These are phyloP conservation scores for Apocynum venetum DNA, from an alignment of 257 asterid genomes.

Conservation along the genomic window DNA sequence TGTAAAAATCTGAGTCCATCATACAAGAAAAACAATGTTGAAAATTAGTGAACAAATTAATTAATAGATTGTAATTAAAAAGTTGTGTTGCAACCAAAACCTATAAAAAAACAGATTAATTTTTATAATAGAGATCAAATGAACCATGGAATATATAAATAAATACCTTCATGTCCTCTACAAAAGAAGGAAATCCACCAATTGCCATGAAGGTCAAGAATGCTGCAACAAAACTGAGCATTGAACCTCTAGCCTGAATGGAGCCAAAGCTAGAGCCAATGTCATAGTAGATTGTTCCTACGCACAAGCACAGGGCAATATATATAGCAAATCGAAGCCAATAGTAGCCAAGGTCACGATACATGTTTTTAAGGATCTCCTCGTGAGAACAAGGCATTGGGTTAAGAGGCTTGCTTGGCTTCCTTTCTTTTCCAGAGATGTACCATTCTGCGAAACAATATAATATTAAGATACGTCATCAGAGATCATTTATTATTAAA, in stretches of 20 bases:
- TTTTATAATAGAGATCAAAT: conserved; percentile 7
- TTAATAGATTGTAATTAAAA: no score
- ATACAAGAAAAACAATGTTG: no score
- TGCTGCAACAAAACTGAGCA: conserved; percentile 19
- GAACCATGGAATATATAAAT: conserved; percentile 13
- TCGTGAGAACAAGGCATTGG: conserved; percentile 46
- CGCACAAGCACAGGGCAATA: conserved; percentile 40
- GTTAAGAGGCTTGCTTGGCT: conserved; percentile 49
- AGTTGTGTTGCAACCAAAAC: no score
- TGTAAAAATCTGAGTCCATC: conserved; percentile 20
- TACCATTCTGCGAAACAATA: conserved; percentile 5
- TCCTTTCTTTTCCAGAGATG: conserved; percentile 25
- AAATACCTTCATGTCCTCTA: background rate
- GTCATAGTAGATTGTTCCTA: conserved; percentile 46
- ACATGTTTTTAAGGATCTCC: conserved; percentile 56
- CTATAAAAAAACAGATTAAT: no score
- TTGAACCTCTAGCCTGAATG: conserved; percentile 57
- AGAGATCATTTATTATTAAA: no score
- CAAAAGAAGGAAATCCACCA: no score
- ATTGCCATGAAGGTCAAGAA: no score
- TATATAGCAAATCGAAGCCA: conserved; percentile 62
- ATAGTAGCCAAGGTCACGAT: conserved; percentile 11
- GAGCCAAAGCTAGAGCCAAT: conserved; percentile 45
- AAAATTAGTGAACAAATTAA: background rate
- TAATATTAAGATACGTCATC: no score